phyloP scores from a whole-genome alignment of 1,139 yeast genomes.

The Geotrichum siamense region DNA sequence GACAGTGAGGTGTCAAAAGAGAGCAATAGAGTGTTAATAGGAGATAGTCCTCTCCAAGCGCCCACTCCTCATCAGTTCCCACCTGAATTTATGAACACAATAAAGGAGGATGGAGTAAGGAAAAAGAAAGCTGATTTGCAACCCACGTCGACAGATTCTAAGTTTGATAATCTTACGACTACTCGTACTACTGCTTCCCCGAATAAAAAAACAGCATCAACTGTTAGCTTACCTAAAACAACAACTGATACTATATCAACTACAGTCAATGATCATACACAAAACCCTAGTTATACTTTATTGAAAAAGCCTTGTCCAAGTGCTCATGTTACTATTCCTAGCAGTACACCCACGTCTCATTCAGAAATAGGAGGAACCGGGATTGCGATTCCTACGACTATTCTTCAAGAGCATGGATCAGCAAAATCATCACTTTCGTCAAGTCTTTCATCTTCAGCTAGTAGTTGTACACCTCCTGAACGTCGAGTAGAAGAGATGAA shows the following conservation, averaged over 20 bases:
- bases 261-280: conserved; percentile 1
- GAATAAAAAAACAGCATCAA: neutral
- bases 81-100: conserved; percentile 26
- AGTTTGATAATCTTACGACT: neutral
- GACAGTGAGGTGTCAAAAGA: neutral
- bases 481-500: neutral
- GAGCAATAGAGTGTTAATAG: neutral
- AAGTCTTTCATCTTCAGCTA: conserved; percentile 6
- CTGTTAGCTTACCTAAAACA: neutral
- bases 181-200: neutral
- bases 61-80: conserved; percentile 31
- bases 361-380: neutral
- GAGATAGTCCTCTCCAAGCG: conserved; percentile 21
- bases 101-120: neutral
- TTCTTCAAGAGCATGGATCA: conserved; percentile 5
- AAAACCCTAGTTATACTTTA: conserved; percentile 10
- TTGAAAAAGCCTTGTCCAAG: conserved; percentile 8
- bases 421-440: conserved; percentile 12
- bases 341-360: no score
- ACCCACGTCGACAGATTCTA: neutral
- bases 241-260: neutral
- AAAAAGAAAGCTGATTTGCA: neutral
- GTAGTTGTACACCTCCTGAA: neutral
- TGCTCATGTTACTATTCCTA: conserved; percentile 12
- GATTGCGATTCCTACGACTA: conserved; percentile 3